These are phyloP conservation scores for Aureobasidium sp. DNA, from an alignment of 2,329 filamentous ascomycete species.

Conservation along the genomic window DNA sequence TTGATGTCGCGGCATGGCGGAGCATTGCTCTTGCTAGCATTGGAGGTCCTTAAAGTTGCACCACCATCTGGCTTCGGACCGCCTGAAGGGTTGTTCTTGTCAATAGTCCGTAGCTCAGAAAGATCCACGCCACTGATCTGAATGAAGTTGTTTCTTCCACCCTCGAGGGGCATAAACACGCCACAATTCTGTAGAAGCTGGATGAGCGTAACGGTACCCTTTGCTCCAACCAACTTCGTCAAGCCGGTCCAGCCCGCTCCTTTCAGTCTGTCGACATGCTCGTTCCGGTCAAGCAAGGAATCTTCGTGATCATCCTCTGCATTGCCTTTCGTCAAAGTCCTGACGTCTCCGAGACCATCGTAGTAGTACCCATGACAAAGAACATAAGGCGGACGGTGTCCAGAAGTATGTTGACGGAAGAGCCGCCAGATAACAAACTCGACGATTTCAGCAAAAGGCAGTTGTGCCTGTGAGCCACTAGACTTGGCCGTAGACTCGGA, in stretches of 20 bases:
- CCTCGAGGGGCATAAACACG: slow-evolving; percentile 60
- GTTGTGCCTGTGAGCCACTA: slow-evolving; percentile 22
- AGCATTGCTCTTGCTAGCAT: not conserved
- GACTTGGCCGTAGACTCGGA: slow-evolving; percentile 27
- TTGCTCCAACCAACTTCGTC: slow-evolving; percentile 64
- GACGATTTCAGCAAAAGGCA: slow-evolving; percentile 30
- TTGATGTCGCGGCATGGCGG: not conserved
- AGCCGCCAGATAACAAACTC: slow-evolving; percentile 61
- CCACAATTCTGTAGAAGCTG: slow-evolving; percentile 70
- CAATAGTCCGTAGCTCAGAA: slow-evolving; percentile 35
- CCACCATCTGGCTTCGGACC: slow-evolving; percentile 23
- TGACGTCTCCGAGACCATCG: slow-evolving; percentile 27
- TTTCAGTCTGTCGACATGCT: slow-evolving; percentile 63
- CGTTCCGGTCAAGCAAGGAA: slow-evolving; percentile 58
- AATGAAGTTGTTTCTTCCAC: slow-evolving; percentile 58
- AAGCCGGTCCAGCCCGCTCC: slow-evolving; percentile 66
- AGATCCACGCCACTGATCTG: slow-evolving; percentile 69
- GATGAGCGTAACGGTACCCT: slow-evolving; percentile 71
- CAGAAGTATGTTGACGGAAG: slow-evolving; percentile 52
- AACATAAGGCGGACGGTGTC: slow-evolving; percentile 60
- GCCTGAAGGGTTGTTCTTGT: not conserved
- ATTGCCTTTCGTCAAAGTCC: slow-evolving; percentile 28
- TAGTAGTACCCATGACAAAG: slow-evolving; percentile 77
- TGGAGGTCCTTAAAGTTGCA: not conserved
- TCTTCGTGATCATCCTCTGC: slow-evolving; percentile 58